Evolutionary conservation across 768 basidiomycete genomes (phyloP), one percentile per base, ranked within the genome.

Genomic region (Leccinum incarnatum): DNA sequence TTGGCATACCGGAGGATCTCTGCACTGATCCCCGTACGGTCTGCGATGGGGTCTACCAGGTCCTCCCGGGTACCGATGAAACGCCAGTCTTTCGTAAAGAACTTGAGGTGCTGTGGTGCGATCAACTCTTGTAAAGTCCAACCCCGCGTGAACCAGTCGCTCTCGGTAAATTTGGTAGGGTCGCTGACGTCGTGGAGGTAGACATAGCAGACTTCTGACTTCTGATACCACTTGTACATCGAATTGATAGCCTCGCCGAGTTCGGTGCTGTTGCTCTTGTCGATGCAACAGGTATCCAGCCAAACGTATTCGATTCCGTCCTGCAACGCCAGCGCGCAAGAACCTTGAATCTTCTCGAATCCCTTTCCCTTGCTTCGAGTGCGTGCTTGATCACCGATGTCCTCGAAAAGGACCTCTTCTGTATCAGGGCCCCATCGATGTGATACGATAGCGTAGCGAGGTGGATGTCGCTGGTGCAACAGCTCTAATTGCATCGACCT

Each of bases 241-340:
- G 69, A 57, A 34, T 71, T 69, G 55, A 74, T 71, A 19, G 74
- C 65, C 45, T 74, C 66, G 27, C 40, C 27, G 17, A 75, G 65
- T 37, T 74, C 74, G 2, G 68, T 56, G 54, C 57, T 69, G 54
- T 61, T 73, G 40, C 30, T 42, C 60, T 57, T 69, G 53, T 74
- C 55, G 54, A 75, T 73, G 49, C 74, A 74, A 29, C 66, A 73
- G 0, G 73, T 74, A n/a, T 75, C 68, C 53, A 72, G 27, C 73
- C 72, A 75, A 23, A 73, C 57, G 48, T 70, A 68, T 15, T 25
- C n/a, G 30, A 67, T 27, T 0, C 40, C 36, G 9, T 73, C 62
- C 12, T 29, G 23, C 17, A 6, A 1, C 27, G 71, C 70, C 55
- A 62, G 64, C 2, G 8, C n/a, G 30, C 68, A 70, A 34, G 63